These are phyloP conservation scores for Xanthoparmelia taractica DNA, from an alignment of 495 filamentous ascomycete genomes.

Conservation along the genomic window DNA sequence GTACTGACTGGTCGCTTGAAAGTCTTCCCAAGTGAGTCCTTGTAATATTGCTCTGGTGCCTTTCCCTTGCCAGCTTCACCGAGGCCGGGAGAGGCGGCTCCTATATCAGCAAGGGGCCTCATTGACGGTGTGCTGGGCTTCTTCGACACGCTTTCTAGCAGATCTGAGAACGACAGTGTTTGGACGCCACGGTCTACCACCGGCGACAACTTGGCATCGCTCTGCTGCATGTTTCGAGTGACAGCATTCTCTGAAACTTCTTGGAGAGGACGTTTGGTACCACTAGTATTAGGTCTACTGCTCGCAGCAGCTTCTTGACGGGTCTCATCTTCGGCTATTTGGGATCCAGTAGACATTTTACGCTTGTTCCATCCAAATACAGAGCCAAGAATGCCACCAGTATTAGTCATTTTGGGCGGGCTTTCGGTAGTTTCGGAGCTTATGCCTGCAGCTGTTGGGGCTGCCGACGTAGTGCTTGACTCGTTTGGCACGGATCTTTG, in stretches of 20 bases:
- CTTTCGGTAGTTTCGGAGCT: constrained; percentile 6
- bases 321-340: constrained; percentile 52
- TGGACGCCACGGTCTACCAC: constrained; percentile 60
- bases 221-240: constrained; percentile 20
- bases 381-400: constrained; percentile 36
- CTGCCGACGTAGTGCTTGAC: constrained; percentile 1
- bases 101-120: constrained; percentile 27
- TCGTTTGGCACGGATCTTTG: constrained; percentile 5
- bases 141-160: constrained; percentile 59
- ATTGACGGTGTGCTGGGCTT: constrained; percentile 33
- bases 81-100: constrained; percentile 18
- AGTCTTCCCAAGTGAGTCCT: constrained; percentile 22
- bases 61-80: constrained; percentile 20
- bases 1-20: constrained; percentile 60
- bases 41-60: constrained; percentile 21
- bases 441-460: neutral
- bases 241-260: constrained; percentile 42
- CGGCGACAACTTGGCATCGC: constrained; percentile 28
- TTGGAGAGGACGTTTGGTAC: constrained; percentile 35
- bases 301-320: constrained; percentile 34
- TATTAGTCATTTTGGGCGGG: neutral
- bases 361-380: constrained; percentile 38
- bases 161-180: constrained; percentile 63
- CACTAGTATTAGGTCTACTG: constrained; percentile 38
- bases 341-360: constrained; percentile 28